These are phyloP conservation scores for Aegilops bicornis DNA, from an alignment of 176 grass and related monocot genomes.

Conservation along the genomic window DNA sequence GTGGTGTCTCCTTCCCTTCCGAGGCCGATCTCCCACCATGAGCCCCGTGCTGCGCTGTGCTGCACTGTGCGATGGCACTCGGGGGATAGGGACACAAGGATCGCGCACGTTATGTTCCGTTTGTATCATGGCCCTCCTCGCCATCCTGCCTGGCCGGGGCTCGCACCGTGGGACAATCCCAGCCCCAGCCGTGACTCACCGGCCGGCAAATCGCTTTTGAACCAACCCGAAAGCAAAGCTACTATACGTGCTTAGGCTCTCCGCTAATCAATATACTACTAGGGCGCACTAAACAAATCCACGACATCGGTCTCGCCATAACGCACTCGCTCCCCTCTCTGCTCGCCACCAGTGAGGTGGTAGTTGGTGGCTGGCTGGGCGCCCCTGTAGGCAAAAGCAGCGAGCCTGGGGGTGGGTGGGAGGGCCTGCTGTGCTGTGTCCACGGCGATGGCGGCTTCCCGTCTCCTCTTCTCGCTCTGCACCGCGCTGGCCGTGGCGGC, in stretches of 20 bases:
- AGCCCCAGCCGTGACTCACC: not conserved
- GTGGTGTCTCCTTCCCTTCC: not conserved
- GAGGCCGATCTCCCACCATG: not conserved
- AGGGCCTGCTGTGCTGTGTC: not conserved
- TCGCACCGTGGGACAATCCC: not conserved
- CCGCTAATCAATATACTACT: not conserved
- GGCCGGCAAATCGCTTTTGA: not conserved
- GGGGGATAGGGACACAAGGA: not conserved
- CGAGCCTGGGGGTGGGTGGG: not conserved
- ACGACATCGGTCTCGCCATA: not conserved
- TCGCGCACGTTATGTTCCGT: not conserved
- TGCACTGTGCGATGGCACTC: not conserved
- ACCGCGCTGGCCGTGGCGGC: not conserved
- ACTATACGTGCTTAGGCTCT: constrained; percentile 1
- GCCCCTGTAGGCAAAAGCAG: not conserved
- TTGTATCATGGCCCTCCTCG: not conserved
- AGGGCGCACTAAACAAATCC: constrained; percentile 29
- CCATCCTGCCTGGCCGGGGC: not conserved
- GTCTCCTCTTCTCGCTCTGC: constrained; percentile 11
- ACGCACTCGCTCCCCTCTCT: not conserved
- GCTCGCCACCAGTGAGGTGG: constrained; percentile 16
- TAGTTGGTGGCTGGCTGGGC: constrained; percentile 35
- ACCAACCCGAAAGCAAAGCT: constrained; percentile 22
- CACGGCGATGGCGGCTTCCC: constrained; percentile 30
- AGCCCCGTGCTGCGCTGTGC: not conserved